These are phyloP conservation scores for Calendula officinalis DNA, from an alignment of 129 eudicot genomes.

Conservation along the genomic window DNA sequence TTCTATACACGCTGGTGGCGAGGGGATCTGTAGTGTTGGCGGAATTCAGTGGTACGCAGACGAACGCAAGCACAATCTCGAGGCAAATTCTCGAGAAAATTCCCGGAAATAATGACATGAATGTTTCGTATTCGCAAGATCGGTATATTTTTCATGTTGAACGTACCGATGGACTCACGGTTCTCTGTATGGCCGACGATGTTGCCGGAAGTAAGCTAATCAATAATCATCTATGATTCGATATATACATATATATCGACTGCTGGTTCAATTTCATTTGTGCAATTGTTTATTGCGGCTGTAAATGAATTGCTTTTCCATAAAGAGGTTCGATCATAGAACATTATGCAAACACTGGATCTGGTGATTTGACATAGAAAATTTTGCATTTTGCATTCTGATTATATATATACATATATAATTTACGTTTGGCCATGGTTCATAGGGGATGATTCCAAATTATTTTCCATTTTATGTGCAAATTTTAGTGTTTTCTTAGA, in stretches of 20 bases:
- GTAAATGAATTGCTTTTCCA: neutral
- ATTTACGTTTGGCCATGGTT: too few species aligned
- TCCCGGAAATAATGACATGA: constrained; percentile 51
- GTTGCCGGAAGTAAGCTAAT: constrained; percentile 59
- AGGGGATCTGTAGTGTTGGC: constrained; percentile 86
- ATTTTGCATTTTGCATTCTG: too few species aligned
- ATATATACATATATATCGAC: neutral
- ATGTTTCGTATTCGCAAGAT: constrained; percentile 81
- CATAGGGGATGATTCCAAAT: too few species aligned
- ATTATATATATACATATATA: too few species aligned
- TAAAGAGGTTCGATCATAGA: neutral
- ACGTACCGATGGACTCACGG: constrained; percentile 87
- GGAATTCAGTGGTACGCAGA: constrained; percentile 56
- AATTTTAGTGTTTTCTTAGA: too few species aligned
- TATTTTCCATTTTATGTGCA: too few species aligned
- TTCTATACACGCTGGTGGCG: constrained; percentile 70
- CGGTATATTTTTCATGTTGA: constrained; percentile 79
- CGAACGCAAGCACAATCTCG: constrained; percentile 72
- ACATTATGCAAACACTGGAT: neutral
- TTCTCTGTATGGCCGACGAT: constrained; percentile 93
- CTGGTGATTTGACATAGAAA: too few species aligned
- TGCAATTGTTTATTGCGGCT: neutral
- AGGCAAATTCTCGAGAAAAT: constrained; percentile 66
- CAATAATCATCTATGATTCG: neutral
- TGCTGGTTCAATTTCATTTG: neutral